Evolutionary conservation across 1,139 yeast species (phyloP).

Genomic region (Pichia sp.): DNA sequence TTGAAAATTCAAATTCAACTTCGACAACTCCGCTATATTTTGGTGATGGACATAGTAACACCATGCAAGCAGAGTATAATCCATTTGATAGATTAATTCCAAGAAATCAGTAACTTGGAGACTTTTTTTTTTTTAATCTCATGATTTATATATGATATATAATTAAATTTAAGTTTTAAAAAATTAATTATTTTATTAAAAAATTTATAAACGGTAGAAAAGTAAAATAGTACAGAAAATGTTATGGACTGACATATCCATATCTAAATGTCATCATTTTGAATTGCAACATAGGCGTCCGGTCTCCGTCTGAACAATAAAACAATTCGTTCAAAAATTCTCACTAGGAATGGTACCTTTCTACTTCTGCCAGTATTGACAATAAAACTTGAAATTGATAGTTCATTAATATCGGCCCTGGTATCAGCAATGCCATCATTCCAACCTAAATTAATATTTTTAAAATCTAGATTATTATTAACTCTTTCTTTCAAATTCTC

Average conservation of each 20-base stretch:
- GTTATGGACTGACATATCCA: too few species aligned
- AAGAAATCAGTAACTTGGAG: not conserved
- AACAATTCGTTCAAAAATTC: not conserved
- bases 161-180: too few species aligned
- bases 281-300: too few species aligned
- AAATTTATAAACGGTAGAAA: too few species aligned
- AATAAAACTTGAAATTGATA: conserved; percentile 7
- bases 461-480: not conserved
- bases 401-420: conserved; percentile 4
- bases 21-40: conserved; percentile 9
- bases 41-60: not conserved
- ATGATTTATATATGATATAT: too few species aligned
- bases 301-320: conserved; percentile 1
- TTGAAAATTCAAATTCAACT: not conserved
- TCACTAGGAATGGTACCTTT: not conserved
- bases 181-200: too few species aligned
- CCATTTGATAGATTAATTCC: conserved; percentile 24
- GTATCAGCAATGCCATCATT: conserved; percentile 9
- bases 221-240: too few species aligned
- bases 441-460: conserved; percentile 7
- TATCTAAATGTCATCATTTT: too few species aligned
- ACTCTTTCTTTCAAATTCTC: conserved; percentile 1
- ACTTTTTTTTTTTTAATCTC: not conserved
- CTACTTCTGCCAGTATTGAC: not conserved
- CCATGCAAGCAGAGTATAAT: conserved; percentile 19